Evolutionary conservation across 148 eudicot species (phyloP).

Genomic region (Simmondsia chinensis): DNA sequence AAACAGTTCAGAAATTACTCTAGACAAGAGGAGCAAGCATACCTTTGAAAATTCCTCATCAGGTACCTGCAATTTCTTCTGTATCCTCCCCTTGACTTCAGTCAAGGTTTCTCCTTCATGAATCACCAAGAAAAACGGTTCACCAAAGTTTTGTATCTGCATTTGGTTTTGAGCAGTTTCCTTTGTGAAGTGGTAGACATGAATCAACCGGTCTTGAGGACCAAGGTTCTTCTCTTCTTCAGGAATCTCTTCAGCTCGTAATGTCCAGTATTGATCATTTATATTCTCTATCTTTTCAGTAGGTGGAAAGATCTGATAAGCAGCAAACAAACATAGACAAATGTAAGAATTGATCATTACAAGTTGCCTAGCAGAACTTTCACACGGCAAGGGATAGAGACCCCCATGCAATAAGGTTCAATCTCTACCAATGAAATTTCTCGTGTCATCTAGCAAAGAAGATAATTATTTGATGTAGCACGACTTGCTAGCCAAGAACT

Average conservation of each 20-base stretch:
- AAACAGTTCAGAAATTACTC: not conserved
- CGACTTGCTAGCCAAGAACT: too few relatives aligned
- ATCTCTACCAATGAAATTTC: too few relatives aligned
- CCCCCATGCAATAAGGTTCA: too few relatives aligned
- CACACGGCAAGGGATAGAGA: too few relatives aligned
- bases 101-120: slow-evolving; percentile 83
- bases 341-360: too few relatives aligned
- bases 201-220: slow-evolving; percentile 71
- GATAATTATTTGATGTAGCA: too few relatives aligned
- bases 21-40: slow-evolving; percentile 1
- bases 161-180: slow-evolving; percentile 78
- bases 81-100: slow-evolving; percentile 71
- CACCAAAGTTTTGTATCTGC: slow-evolving; percentile 86
- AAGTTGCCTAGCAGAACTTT: too few relatives aligned
- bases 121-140: slow-evolving; percentile 83
- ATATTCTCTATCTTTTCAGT: slow-evolving; percentile 84
- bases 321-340: not conserved
- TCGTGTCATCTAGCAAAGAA: too few relatives aligned
- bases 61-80: slow-evolving; percentile 77
- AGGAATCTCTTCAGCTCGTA: slow-evolving; percentile 95
- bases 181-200: slow-evolving; percentile 79
- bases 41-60: slow-evolving; percentile 92
- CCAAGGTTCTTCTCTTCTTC: slow-evolving; percentile 88
- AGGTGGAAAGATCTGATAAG: slow-evolving; percentile 58
- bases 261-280: slow-evolving; percentile 93